A percentile compares a stretch with the other conserved stretches of the same genome.
These are phyloP conservation scores for Penicillium mononematosum DNA, from an alignment of 495 filamentous ascomycete species.

Conservation along the genomic window DNA sequence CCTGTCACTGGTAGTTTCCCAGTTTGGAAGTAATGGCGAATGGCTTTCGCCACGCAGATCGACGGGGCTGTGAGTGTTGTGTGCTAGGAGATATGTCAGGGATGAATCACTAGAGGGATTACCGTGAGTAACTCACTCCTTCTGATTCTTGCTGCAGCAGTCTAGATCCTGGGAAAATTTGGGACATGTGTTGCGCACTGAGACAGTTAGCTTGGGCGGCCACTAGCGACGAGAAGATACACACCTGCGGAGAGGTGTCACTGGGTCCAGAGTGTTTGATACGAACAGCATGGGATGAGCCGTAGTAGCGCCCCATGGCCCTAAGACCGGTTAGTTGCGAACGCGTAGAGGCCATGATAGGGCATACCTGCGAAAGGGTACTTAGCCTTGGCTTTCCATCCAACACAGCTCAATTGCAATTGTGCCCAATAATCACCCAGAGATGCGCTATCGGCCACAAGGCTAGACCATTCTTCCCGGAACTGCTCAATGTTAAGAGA, in stretches of 20 bases:
- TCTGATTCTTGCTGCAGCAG: conserved; percentile 53
- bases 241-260: conserved; percentile 51
- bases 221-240: not conserved
- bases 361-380: conserved; percentile 52
- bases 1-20: conserved; percentile 44
- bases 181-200: conserved; percentile 52
- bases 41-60: conserved; percentile 42
- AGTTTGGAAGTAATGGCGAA: conserved; percentile 48
- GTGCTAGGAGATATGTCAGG: conserved; percentile 36
- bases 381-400: conserved; percentile 56
- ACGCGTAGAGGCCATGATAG: not conserved
- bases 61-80: conserved; percentile 47
- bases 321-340: conserved; percentile 19
- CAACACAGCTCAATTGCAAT: conserved; percentile 55
- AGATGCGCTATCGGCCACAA: conserved; percentile 47
- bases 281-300: conserved; percentile 60
- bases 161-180: conserved; percentile 50
- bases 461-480: conserved; percentile 39
- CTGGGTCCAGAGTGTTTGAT: conserved; percentile 58
- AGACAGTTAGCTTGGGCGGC: conserved; percentile 10
- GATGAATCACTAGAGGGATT: not conserved
- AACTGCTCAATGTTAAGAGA: conserved; percentile 45
- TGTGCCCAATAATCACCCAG: conserved; percentile 60
- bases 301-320: conserved; percentile 39
- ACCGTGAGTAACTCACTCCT: conserved; percentile 44